Evolutionary conservation across 148 eudicot genomes (phyloP), one percentile per base, ranked within the genome.

Genomic region (Rhododendron mucronatum): DNA sequence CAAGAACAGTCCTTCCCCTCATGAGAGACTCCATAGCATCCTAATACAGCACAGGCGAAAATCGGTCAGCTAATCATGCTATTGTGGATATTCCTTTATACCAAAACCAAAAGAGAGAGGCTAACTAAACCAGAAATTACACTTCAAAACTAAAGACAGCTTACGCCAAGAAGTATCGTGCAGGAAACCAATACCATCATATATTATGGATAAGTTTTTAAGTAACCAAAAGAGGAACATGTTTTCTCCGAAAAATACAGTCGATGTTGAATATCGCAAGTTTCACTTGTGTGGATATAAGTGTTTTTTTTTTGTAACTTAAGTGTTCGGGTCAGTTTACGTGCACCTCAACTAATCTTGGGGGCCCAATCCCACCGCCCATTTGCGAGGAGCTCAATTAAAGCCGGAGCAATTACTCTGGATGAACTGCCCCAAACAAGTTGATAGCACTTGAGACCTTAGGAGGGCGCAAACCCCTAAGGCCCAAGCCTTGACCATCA

Each of bases 11-110:
- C 91, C 99, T 93, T 50, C 97, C 99, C 85, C 87, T 91, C 99
- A 96, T 94, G 86, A 96, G 88, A 50, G 94, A 94, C 45, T 96
- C 99, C 99, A 96, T 94, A 47, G 99, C 99, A 90, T 96, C 99
- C 98, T 96, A 77, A 61, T 75, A 51, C 45, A 59, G 48, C 30
- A 20, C 0, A 82, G 5, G 16, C 1, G 10, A 33, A 80, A 30
- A 80, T 30, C 0, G 12, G 65, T 80, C 83, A 80, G 44, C 21
- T 30, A 44, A 48, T 78, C 14, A 23, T 4, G 15, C 55, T 23
- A 78, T 8, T 35, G 35, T 21, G 57, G 20, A 47, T 78, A n/a
- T n/a, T n/a, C 47, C 57, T 79, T 79, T 79, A 37, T 26, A 79
- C 57, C 16, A 21, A 45, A 78, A 78, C 44, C 13, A 3, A 11